Percentiles rank a stretch among this genome's conserved stretches.
Conservation (phyloP, 202 grass and related monocot genomes). For the Zoysia matrella region DNA sequence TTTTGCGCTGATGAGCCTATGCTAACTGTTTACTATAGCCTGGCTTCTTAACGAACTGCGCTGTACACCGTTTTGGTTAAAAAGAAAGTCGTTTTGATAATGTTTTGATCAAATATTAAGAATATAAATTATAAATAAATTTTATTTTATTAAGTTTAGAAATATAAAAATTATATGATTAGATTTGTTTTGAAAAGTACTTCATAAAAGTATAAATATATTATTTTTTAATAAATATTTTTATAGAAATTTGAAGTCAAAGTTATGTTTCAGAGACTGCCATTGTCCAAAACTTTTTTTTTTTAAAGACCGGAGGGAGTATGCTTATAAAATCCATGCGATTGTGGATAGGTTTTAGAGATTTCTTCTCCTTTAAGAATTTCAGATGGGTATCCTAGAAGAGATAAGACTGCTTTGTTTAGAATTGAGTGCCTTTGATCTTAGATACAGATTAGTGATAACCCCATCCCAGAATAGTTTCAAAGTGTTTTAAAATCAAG, state of each 20-base stretch:
- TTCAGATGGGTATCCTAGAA: background rate
- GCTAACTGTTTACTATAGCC: background rate
- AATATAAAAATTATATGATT: too few species aligned
- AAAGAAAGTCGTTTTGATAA: too few species aligned
- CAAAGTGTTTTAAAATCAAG: background rate
- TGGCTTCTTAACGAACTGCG: background rate
- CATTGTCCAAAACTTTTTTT: too few species aligned
- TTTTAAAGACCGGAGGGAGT: too few species aligned
- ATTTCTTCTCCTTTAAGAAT: background rate
- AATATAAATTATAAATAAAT: too few species aligned
- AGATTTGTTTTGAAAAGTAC: too few species aligned
- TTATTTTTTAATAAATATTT: too few species aligned
- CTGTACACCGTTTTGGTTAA: background rate
- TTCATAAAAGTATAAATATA: too few species aligned
- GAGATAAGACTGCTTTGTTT: background rate
- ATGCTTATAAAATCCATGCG: background rate
- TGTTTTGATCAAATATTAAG: too few species aligned
- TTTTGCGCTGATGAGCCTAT: conserved; percentile 10
- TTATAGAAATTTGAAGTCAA: too few species aligned
- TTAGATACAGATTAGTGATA: background rate
- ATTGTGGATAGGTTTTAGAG: background rate
- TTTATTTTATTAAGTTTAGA: too few species aligned
- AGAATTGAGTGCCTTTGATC: background rate
- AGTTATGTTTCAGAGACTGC: too few species aligned
- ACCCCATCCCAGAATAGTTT: background rate